Percentiles rank a stretch among this genome's conserved stretches.
phyloP scores from a whole-genome alignment of 805 yeast genomes.

The Lachancea waltii region DNA sequence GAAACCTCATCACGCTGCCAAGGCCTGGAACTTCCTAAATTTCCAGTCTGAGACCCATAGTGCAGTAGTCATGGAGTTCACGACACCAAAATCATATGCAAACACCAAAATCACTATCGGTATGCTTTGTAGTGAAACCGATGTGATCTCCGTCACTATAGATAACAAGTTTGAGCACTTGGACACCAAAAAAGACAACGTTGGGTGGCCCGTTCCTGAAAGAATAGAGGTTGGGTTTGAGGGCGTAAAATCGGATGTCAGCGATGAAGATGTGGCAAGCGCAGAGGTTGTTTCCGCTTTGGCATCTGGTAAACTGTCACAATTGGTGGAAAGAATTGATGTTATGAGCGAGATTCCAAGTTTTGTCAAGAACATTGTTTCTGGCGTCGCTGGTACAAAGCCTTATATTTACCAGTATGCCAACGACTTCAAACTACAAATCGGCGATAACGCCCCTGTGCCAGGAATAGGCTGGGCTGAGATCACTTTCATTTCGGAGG shows the following conservation, averaged over 20 bases:
- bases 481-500: conserved; percentile 31
- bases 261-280: conserved; percentile 38
- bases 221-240: conserved; percentile 52
- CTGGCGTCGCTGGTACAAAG: conserved; percentile 91
- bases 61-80: conserved; percentile 89
- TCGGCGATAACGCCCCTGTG: conserved; percentile 17
- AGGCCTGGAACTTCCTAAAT: conserved; percentile 89
- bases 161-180: conserved; percentile 59
- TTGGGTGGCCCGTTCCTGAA: conserved; percentile 88
- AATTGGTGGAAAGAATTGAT: conserved; percentile 83
- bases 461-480: conserved; percentile 31
- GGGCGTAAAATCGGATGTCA: conserved; percentile 42
- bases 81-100: conserved; percentile 88
- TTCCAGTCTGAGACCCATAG: conserved; percentile 72
- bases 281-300: conserved; percentile 37
- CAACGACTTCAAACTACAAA: conserved; percentile 35
- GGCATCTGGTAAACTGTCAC: conserved; percentile 54
- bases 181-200: conserved; percentile 55
- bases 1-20: conserved; percentile 99
- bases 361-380: conserved; percentile 86
- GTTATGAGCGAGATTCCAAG: conserved; percentile 96
- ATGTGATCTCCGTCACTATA: conserved; percentile 58
- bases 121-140: conserved; percentile 57
- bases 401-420: conserved; percentile 95
- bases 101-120: conserved; percentile 75